Percentiles rank a stretch among this genome's conserved stretches.
Evolutionary conservation across 768 basidiomycete genomes (phyloP).

Genomic region (Suillus subluteus): DNA sequence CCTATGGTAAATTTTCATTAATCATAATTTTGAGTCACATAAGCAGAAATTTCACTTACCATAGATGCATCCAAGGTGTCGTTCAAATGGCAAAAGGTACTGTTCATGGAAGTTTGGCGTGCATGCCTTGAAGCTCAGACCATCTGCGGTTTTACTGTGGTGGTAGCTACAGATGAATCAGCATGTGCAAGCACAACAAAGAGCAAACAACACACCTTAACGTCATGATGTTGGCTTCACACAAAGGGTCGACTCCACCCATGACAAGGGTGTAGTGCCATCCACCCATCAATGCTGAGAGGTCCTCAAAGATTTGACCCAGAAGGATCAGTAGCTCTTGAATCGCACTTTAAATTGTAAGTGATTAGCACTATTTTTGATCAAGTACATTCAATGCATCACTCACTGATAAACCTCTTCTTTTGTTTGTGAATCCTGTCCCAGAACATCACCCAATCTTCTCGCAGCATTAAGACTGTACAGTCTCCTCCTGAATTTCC

Average conservation of each 20-base stretch:
- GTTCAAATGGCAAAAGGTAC: background rate
- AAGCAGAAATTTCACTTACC: background rate
- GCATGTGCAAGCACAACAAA: too few relatives aligned
- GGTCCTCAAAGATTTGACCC: background rate
- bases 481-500: background rate
- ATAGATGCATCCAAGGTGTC: background rate
- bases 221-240: background rate
- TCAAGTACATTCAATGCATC: too few relatives aligned
- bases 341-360: background rate
- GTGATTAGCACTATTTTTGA: background rate
- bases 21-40: background rate
- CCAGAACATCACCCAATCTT: background rate
- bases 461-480: background rate
- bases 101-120: background rate
- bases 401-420: background rate
- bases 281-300: background rate
- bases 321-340: background rate
- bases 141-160: background rate
- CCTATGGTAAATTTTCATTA: background rate
- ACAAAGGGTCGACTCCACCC: background rate
- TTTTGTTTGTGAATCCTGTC: background rate
- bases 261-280: background rate
- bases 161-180: background rate
- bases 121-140: background rate
- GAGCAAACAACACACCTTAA: background rate